Conservation (phyloP, 352 stramenopile genomes). For the Hyaloperonospora brassicae region DNA sequence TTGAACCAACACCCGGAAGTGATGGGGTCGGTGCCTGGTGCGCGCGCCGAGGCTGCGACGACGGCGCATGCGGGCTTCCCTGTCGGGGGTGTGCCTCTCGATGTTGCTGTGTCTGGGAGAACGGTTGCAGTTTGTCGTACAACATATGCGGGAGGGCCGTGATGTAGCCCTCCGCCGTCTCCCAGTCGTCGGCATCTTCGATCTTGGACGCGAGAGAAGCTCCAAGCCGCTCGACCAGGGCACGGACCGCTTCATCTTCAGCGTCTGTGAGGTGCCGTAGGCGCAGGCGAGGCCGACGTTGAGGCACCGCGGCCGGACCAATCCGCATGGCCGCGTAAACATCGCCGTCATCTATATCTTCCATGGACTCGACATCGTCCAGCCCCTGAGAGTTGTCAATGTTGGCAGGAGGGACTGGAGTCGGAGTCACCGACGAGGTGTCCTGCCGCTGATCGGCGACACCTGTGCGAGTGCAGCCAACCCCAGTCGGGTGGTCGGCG, state of each 20-base stretch:
- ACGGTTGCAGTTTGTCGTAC: conserved; percentile 1
- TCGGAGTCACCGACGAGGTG: too few species aligned
- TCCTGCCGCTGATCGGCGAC: too few species aligned
- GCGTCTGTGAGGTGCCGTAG: too few species aligned
- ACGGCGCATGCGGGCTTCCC: background rate
- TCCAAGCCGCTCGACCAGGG: too few species aligned
- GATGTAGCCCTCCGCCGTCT: conserved; percentile 9
- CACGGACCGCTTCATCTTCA: too few species aligned
- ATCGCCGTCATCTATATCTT: conserved; percentile 3
- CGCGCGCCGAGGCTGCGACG: too few species aligned
- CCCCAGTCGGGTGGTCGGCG: background rate
- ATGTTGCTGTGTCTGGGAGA: conserved; percentile 1
- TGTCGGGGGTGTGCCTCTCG: too few species aligned
- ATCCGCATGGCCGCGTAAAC: conserved; percentile 7
- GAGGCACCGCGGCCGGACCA: background rate
- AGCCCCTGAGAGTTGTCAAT: too few species aligned
- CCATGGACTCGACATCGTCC: too few species aligned
- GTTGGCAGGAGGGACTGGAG: too few species aligned
- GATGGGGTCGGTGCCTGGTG: too few species aligned
- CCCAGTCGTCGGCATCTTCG: conserved; percentile 7
- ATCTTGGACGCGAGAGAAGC: conserved; percentile 8
- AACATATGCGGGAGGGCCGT: conserved; percentile 1
- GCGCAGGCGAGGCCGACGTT: background rate
- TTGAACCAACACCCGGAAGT: background rate
- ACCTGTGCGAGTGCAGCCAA: background rate